Evolutionary conservation across 257 asterid genomes (phyloP), one percentile per base, ranked within the genome.

Genomic region (Verbena officinalis): DNA sequence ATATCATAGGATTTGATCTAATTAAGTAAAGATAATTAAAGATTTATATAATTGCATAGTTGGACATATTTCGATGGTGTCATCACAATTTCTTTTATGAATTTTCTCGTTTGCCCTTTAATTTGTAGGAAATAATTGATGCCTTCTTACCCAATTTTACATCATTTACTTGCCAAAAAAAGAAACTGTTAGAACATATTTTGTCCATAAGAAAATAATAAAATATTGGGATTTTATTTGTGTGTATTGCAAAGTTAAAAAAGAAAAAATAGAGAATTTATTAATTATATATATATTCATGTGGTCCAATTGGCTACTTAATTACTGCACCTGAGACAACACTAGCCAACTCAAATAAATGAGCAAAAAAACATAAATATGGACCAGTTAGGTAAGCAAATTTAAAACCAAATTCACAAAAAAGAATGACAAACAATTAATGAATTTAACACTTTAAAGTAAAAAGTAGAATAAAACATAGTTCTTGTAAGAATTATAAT

Each of bases 351-450:
- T 54, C 16, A 22, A 66, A 60, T 43, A 24, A 59, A 48, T 73
- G 53, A 40, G 60, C 34, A 8, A 60, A 71, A 39, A 76, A 49
- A n/a, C n/a, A n/a, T n/a, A n/a, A n/a, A n/a, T n/a, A 3, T 76
- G 76, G 78, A 72, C 75, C 76, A 65, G 45, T 59, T 68, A 75
- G 61, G 51, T 68, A 42, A 59, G 24, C 46, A 52, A 70, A 39
- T 51, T 50, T 72, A 30, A 77, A 76, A 75, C 70, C 73, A 64
- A 74, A 65, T 31, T 77, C 86, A 77, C 46, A 69, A 80, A 75
- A 75, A 39, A 38, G 56, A 17, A 55, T 59, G 20, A 60, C 72
- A 64, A 58, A 27, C 59, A 73, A 70, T 60, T 53, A 66, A 74
- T 60, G 40, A 44, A 62, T 27, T 27, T 2, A 27, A 27, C 2